These are phyloP conservation scores for Fusarium metavorans DNA, from an alignment of 2,329 filamentous ascomycete genomes.

Conservation along the genomic window DNA sequence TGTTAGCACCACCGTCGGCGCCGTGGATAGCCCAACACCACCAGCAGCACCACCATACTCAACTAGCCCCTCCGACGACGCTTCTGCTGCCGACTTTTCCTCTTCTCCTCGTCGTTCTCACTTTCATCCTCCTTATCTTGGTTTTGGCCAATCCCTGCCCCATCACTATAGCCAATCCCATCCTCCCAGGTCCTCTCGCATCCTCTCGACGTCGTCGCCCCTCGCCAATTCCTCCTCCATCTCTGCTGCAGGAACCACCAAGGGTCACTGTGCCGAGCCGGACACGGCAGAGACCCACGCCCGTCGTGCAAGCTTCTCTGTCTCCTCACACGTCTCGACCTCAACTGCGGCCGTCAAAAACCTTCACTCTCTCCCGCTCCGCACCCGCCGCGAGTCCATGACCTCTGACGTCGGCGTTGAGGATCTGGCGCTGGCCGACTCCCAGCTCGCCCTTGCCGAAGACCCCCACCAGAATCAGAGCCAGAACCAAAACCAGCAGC, in stretches of 20 bases:
- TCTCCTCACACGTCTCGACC: slow-evolving; percentile 61
- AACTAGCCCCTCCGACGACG: slow-evolving; percentile 44
- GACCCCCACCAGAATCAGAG: slow-evolving; percentile 56
- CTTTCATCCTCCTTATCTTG: slow-evolving; percentile 24
- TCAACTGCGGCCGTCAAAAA: slow-evolving; percentile 52
- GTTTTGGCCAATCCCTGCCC: slow-evolving; percentile 26
- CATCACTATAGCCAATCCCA: slow-evolving; percentile 25
- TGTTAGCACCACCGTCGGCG: slow-evolving; percentile 39
- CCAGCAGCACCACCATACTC: slow-evolving; percentile 8
- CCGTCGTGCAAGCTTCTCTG: slow-evolving; percentile 72
- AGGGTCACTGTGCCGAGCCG: slow-evolving; percentile 70
- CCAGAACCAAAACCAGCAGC: slow-evolving; percentile 50
- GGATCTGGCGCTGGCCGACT: slow-evolving; percentile 51
- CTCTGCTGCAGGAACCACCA: slow-evolving; percentile 56
- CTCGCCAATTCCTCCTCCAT: slow-evolving; percentile 62
- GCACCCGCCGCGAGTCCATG: slow-evolving; percentile 58
- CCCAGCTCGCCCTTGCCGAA: slow-evolving; percentile 60
- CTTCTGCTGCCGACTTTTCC: slow-evolving; percentile 44
- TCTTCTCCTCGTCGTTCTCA: slow-evolving; percentile 35
- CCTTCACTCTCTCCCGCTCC: slow-evolving; percentile 55
- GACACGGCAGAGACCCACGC: slow-evolving; percentile 68
- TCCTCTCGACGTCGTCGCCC: slow-evolving; percentile 44
- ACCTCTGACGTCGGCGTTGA: slow-evolving; percentile 57
- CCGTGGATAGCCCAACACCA: slow-evolving; percentile 39
- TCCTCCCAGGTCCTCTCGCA: slow-evolving; percentile 32